Base-by-base conservation (phyloP, 2,329 filamentous ascomycete genomes). In the Penicillium sp. region DNA sequence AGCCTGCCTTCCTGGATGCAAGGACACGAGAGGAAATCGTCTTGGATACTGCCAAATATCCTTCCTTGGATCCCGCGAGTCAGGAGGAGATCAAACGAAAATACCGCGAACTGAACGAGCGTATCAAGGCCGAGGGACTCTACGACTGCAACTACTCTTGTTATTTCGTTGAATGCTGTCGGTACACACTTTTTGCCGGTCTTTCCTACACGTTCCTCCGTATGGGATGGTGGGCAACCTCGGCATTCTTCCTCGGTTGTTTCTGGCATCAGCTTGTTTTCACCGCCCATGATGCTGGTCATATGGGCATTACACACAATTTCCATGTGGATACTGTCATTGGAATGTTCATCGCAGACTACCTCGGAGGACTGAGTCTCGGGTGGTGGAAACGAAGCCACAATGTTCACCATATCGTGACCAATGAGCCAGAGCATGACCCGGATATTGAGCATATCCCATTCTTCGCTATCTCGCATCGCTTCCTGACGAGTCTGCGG, bases 381-480 rank as follows among this genome's bases (percentile, higher is more conserved):
- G 90, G 93, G 42, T 99, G 94, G 94, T 99, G 94, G 93, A 97
- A 97, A 75, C 83, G 86, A 58, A 97, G 86, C 70, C 93, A 97
- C 74, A 97, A 97, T 68, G 91, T 97, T 9, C 93, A 97, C 70
- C 93, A 97, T 68, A 91, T 97, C 63, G 88, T 97, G 50, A 97
- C 94, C 18, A 97, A 97, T 72, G 88, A 88, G 41, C 90, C 92
- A 15, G 94, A 97, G 72, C 93, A 97, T 70, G 93, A 97, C 70
- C 93, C 94, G 0, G 93, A 97, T 70, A 97, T 97, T 64, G 86
- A 93, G 70, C 88, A 96, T 71, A 84, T 96, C 73, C 92, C 92
- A 3, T 87, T 96, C 70, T 91, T 97, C 70, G 90, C 91, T 56
- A 84, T 94, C 31, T 91, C 89, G 2, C 91, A 95, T 65, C 85